A percentile compares a stretch with the other conserved stretches of the same genome.
phyloP scores from a whole-genome alignment of 192 early-diverging fungal genomes.

The Spizellomyces sp. region DNA sequence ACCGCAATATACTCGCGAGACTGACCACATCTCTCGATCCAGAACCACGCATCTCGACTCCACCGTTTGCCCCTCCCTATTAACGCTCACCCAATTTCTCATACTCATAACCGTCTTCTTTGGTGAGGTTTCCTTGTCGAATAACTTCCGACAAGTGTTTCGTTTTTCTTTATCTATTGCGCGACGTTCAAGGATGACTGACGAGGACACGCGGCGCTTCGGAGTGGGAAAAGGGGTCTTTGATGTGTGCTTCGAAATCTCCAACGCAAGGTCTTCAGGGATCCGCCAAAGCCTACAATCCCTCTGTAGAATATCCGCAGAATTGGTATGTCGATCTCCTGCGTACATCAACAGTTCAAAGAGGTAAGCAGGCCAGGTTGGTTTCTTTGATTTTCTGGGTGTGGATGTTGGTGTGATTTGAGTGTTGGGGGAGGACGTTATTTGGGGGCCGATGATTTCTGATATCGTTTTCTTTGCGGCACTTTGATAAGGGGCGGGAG shows the following conservation, averaged over 20 bases:
- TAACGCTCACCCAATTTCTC: not conserved
- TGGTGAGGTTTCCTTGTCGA: no score
- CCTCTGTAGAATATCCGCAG: not conserved
- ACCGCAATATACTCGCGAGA: not conserved
- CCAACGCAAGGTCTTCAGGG: slow-evolving; percentile 4
- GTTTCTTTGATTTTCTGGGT: not conserved
- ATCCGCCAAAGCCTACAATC: slow-evolving; percentile 3
- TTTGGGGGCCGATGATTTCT: not conserved
- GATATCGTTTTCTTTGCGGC: not conserved
- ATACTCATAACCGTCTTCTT: no score
- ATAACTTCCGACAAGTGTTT: no score
- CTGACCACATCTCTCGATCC: not conserved
- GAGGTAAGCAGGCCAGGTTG: not conserved
- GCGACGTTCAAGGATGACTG: no score
- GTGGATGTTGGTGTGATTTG: not conserved
- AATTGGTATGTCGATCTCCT: not conserved
- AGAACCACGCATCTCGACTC: not conserved
- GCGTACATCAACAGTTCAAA: slow-evolving; percentile 2
- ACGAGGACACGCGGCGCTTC: no score
- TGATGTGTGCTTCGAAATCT: no score
- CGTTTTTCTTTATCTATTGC: no score
- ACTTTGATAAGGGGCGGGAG: not conserved
- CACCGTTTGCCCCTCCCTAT: not conserved
- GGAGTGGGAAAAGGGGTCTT: no score
- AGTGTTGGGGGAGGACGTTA: not conserved